Evolutionary conservation across 257 asterid genomes (phyloP).

Genomic region (Coffea canephora): DNA sequence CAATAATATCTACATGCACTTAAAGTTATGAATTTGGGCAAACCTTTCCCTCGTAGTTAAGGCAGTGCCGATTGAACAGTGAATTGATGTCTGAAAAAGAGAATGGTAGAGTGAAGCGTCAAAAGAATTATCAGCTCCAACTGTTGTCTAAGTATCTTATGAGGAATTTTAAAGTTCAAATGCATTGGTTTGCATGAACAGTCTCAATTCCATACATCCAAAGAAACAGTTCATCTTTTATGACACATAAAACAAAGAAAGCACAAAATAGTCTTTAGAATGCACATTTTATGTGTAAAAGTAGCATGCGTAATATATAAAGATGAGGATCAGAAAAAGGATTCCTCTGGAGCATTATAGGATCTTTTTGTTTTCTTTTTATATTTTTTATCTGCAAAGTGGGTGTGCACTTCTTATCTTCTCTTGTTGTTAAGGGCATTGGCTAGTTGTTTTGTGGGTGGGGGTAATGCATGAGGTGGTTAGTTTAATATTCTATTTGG

Average conservation of each 20-base stretch:
- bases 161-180: background rate
- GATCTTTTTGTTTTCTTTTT: background rate
- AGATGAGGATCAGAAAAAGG: background rate
- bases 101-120: conserved; percentile 1
- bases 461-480: background rate
- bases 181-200: background rate
- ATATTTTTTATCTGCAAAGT: background rate
- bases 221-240: background rate
- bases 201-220: background rate
- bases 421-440: background rate
- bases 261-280: background rate
- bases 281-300: background rate
- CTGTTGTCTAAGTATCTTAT: background rate
- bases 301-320: background rate
- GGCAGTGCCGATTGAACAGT: conserved; percentile 72
- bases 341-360: background rate
- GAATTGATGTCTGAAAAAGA: conserved; percentile 69
- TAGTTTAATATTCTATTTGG: background rate
- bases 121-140: conserved; percentile 13
- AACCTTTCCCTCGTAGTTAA: conserved; percentile 91
- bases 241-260: background rate
- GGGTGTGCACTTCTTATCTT: background rate
- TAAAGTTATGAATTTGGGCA: conserved; percentile 23
- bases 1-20: background rate
- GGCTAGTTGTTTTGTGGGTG: no score